phyloP scores from a whole-genome alignment of 2,329 filamentous ascomycete genomes.

The Aspergillus ruber region DNA sequence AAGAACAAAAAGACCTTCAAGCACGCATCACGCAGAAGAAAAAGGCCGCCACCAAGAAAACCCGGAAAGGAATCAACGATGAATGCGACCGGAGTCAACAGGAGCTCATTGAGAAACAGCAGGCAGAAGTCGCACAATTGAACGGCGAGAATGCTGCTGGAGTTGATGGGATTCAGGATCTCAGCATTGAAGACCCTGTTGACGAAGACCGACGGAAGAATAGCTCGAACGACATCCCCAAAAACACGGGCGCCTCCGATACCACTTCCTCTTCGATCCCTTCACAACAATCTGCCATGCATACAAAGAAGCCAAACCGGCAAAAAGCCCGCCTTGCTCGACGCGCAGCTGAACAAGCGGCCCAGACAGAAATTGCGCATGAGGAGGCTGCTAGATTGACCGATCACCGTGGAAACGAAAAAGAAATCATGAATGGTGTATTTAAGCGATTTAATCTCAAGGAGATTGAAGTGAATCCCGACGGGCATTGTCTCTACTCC shows the following conservation, averaged over 20 bases:
- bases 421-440: conserved; percentile 60
- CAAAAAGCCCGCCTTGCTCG: conserved; percentile 88
- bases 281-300: conserved; percentile 11
- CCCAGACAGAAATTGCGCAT: conserved; percentile 60
- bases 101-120: conserved; percentile 51
- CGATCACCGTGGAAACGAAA: conserved; percentile 65
- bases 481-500: conserved; percentile 92
- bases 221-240: conserved; percentile 2
- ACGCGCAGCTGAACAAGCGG: conserved; percentile 76
- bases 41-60: conserved; percentile 86
- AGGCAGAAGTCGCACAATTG: conserved; percentile 43
- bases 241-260: conserved; percentile 1
- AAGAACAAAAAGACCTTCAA: conserved; percentile 82
- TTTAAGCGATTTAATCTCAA: conserved; percentile 59
- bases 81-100: conserved; percentile 55
- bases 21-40: conserved; percentile 87
- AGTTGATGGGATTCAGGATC: conserved; percentile 24
- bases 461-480: conserved; percentile 75
- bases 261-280: conserved; percentile 8
- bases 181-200: conserved; percentile 24
- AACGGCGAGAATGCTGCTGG: conserved; percentile 27
- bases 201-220: conserved; percentile 10
- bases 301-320: conserved; percentile 71
- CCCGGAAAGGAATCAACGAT: conserved; percentile 62
- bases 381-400: conserved; percentile 69